These are phyloP conservation scores for Adansonia grandidieri DNA, from an alignment of 441 rosid genomes.

Conservation along the genomic window DNA sequence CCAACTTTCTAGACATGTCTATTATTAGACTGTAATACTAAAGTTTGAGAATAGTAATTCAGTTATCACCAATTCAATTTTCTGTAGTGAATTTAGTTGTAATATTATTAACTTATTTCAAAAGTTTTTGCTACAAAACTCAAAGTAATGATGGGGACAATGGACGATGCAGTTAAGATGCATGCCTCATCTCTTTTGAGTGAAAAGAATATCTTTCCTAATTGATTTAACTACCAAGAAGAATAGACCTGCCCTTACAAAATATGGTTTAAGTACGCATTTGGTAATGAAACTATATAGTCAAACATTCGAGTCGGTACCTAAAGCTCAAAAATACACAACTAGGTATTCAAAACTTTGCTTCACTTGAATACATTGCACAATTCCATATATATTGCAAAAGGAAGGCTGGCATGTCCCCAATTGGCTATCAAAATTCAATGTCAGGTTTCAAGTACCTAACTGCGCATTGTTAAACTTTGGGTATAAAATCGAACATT, in stretches of 20 bases:
- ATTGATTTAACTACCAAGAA: neutral
- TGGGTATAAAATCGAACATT: too few species aligned
- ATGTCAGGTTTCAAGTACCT: too few species aligned
- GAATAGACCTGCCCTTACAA: neutral
- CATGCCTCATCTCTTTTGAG: neutral
- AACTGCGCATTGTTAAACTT: too few species aligned
- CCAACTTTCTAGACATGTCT: slow-evolving; percentile 10
- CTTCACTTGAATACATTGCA: too few species aligned
- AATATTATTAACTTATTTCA: neutral
- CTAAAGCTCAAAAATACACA: too few species aligned
- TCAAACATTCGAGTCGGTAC: neutral
- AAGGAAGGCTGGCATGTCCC: too few species aligned
- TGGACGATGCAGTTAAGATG: neutral
- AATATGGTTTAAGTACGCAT: neutral
- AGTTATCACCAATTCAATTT: neutral
- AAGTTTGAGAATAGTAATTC: neutral
- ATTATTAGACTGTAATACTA: neutral
- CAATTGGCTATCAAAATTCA: too few species aligned
- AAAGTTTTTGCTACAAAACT: neutral
- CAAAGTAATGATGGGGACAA: neutral
- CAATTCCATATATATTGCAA: too few species aligned
- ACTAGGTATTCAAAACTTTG: neutral
- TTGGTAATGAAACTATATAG: neutral
- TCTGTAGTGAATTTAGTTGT: neutral
- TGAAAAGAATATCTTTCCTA: neutral